Evolutionary conservation across 805 yeast genomes (phyloP).

Genomic region (Starmera caribaea): DNA sequence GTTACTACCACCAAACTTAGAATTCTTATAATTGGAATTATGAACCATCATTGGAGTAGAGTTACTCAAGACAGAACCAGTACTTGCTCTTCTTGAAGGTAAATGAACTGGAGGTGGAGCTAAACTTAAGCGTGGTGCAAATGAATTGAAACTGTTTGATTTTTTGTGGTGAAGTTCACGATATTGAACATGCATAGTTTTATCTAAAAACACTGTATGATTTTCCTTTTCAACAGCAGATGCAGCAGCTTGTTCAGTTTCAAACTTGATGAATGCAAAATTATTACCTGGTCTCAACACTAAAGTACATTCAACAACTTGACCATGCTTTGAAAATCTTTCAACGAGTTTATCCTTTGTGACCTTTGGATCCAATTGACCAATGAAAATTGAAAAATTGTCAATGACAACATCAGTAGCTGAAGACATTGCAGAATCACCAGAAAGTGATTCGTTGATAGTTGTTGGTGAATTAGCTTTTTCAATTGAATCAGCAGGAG

Average conservation of each 20-base stretch:
- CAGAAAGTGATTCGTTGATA: constrained; percentile 9
- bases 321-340: constrained; percentile 62
- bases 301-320: constrained; percentile 44
- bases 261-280: constrained; percentile 68
- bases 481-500: constrained; percentile 22
- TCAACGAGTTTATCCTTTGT: constrained; percentile 44
- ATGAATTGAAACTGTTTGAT: constrained; percentile 10
- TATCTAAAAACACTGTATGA: constrained; percentile 63
- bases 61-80: constrained; percentile 16
- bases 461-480: not conserved
- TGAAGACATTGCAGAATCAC: too few relatives aligned
- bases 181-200: constrained; percentile 80
- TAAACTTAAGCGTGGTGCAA: constrained; percentile 35
- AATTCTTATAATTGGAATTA: not conserved
- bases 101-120: constrained; percentile 82
- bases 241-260: constrained; percentile 66
- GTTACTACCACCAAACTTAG: not conserved
- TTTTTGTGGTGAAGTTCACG: constrained; percentile 42
- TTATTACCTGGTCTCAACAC: constrained; percentile 39
- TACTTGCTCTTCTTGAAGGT: constrained; percentile 31
- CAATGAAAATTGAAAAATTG: constrained; percentile 66
- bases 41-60: not conserved
- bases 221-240: constrained; percentile 81
- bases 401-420: constrained; percentile 40
- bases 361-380: constrained; percentile 51